These are phyloP conservation scores for Mycena rebaudengoi DNA, from an alignment of 768 basidiomycete species.

Conservation along the genomic window DNA sequence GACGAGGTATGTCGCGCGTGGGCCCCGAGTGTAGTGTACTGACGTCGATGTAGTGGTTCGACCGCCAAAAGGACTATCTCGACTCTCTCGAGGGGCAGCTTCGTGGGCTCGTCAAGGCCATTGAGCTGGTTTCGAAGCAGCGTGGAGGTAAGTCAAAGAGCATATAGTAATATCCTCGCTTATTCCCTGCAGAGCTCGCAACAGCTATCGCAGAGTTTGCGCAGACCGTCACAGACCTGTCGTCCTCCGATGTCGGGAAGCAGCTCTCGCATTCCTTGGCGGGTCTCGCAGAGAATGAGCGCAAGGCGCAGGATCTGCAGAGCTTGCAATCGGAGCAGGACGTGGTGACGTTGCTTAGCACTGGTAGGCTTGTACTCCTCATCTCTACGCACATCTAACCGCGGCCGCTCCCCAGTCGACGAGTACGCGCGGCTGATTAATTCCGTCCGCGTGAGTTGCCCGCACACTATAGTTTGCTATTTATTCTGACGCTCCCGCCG, in stretches of 20 bases:
- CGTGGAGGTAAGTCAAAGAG: conserved; percentile 64
- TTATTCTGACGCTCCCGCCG: background rate
- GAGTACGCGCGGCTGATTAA: conserved; percentile 93
- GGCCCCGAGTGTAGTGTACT: background rate
- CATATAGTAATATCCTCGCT: background rate
- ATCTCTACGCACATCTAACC: background rate
- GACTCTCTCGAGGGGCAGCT: conserved; percentile 92
- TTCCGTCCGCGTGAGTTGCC: conserved; percentile 76
- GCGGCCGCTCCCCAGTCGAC: conserved; percentile 60
- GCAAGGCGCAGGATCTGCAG: conserved; percentile 77
- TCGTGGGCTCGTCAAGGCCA: conserved; percentile 84
- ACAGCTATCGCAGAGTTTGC: conserved; percentile 82
- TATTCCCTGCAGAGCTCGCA: conserved; percentile 64
- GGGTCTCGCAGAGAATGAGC: conserved; percentile 78
- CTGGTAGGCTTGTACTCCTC: conserved; percentile 51
- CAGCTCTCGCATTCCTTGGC: conserved; percentile 76
- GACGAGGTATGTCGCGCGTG: conserved; percentile 79
- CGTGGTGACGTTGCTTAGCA: conserved; percentile 80
- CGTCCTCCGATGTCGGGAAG: conserved; percentile 77
- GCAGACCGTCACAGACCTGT: conserved; percentile 71
- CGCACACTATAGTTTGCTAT: background rate
- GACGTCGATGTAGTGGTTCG: conserved; percentile 80
- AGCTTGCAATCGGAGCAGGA: conserved; percentile 84
- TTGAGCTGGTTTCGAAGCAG: conserved; percentile 86
- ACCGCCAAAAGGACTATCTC: conserved; percentile 83